Evolutionary conservation across 345 rosid genomes (phyloP).

Genomic region (Diplotaxis tenuifolia): DNA sequence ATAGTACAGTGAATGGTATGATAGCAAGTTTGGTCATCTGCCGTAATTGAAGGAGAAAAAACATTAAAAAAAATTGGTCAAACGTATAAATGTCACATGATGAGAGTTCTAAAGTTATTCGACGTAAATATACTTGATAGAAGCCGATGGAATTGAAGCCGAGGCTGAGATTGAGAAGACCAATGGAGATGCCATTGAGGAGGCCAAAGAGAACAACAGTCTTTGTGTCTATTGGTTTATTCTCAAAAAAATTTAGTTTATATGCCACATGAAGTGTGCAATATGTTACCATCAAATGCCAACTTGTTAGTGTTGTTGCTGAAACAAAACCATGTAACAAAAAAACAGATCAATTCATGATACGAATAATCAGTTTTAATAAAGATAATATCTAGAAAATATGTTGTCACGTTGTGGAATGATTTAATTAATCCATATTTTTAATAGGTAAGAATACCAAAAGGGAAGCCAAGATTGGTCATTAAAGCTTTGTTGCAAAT

Average conservation of each 20-base stretch:
- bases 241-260: conserved; percentile 75
- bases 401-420: background rate
- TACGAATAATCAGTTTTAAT: background rate
- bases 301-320: conserved; percentile 96
- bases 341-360: background rate
- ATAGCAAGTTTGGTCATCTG: conserved; percentile 99
- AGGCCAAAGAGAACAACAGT: conserved; percentile 93
- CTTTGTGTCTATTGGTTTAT: conserved; percentile 72
- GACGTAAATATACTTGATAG: conserved; percentile 65
- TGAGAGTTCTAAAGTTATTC: background rate
- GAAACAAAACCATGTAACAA: conserved; percentile 11
- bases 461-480: conserved; percentile 99
- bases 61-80: background rate
- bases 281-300: conserved; percentile 96
- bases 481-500: conserved; percentile 99
- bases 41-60: conserved; percentile 22
- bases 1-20: conserved; percentile 89
- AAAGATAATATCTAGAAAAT: background rate
- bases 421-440: background rate
- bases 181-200: conserved; percentile 93
- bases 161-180: conserved; percentile 88
- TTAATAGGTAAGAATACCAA: conserved; percentile 49
- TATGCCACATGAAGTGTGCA: conserved; percentile 87
- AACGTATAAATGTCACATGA: background rate
- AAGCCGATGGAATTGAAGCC: conserved; percentile 98